A percentile compares a stretch with the other conserved stretches of the same genome.
phyloP scores from a whole-genome alignment of 2,329 filamentous ascomycete species.

The Raffaelea ambrosiae region DNA sequence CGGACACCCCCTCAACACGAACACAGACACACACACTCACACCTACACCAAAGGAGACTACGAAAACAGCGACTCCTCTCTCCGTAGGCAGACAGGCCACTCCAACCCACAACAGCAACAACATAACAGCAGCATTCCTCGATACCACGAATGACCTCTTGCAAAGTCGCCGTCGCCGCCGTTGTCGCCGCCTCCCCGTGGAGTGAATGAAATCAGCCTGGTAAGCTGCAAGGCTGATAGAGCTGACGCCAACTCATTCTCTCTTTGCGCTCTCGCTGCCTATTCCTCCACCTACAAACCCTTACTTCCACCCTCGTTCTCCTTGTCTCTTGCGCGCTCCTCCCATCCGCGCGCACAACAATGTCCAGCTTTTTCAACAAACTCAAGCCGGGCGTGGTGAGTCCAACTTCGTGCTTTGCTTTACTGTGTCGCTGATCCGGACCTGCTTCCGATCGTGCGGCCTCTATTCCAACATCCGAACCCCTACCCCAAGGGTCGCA shows the following conservation, averaged over 20 bases:
- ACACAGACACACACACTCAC: no score
- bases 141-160: constrained; percentile 3
- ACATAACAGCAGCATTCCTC: no score
- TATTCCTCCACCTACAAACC: no score
- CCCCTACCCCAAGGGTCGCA: no score
- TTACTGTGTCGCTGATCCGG: background rate
- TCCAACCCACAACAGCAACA: no score
- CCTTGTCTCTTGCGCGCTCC: background rate
- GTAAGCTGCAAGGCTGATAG: constrained; percentile 6
- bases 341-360: background rate
- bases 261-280: background rate
- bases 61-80: no score
- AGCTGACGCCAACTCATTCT: background rate
- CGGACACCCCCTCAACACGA: no score
- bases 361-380: constrained; percentile 55
- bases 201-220: constrained; percentile 4
- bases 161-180: background rate
- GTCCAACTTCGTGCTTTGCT: constrained; percentile 19
- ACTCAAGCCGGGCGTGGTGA: constrained; percentile 47
- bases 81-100: no score
- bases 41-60: no score
- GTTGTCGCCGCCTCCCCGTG: background rate
- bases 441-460: background rate
- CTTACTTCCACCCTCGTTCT: background rate
- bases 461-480: background rate